Base-by-base conservation (phyloP, 192 early-diverging fungal genomes). In the Oehlia diaphana region DNA sequence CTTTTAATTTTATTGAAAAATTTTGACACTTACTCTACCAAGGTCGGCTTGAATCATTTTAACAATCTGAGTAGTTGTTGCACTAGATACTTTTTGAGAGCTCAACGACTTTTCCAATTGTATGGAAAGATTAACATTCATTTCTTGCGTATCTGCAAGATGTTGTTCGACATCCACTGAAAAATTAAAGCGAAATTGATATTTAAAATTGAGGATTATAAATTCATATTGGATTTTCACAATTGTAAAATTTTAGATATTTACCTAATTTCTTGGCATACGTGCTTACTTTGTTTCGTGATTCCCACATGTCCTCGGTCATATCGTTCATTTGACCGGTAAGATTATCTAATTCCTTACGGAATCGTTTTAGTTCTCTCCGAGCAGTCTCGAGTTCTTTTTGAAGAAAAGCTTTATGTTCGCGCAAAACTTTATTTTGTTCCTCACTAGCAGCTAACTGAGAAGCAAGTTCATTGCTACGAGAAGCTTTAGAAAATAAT, bases 321-420 rank as follows among this genome's bases (percentile, higher is more conserved):
- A 91, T 91, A 53, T 91, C 88, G 16, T 86, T 86, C 72, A 91
- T 81, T 58, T 91, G 90, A n/a, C 82, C 88, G 9, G 88, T 84
- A 0, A 91, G 64, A 26, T 83, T 83, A 44, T 91, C 90, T 63
- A 91, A 77, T 71, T 91, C 90, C 49, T 83, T 88, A 23, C 88
- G 87, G 79, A 89, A 91, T 23, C 84, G 63, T 39, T 85, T 86
- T 21, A 91, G 71, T 63, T 91, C 90, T 42, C 84, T 75, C 33
- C 86, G 76, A 31, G 88, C 88, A 21, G 82, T 81, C 37, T 88
- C 86, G 13, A 91, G 67, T 72, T 91, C 88, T 14, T 83, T 70
- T 71, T 85, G 85, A 6, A 91, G 81, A 61, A 85, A 87, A 10
- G 83, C 78, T 9, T 86, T 88, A 50, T 89, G 86, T 4, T 87